Evolutionary conservation across 2,329 filamentous ascomycete genomes (phyloP), one percentile per base, ranked within the genome.

Genomic region (Colletotrichum endophyticum): DNA sequence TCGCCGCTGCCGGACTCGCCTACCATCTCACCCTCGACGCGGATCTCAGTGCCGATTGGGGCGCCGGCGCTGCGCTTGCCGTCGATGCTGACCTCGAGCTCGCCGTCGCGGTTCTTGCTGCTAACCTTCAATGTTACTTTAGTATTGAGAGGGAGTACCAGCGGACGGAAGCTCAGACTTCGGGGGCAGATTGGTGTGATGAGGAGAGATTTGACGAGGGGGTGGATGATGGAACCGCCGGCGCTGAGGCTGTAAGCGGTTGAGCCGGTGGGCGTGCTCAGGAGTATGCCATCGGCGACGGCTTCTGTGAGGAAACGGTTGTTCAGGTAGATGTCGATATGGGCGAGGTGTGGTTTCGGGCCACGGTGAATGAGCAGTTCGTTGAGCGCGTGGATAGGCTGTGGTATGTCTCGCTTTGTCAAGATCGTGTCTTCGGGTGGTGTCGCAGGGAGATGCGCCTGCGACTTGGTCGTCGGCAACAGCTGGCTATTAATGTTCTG

Each of bases 181-280:
- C 97, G 93, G 0, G 97, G 95, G 83, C 96, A 98, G 82, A 99
- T 98, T 28, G 97, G 96, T 0, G 97, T 99, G 73, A 99, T 91
- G 30, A 98, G 91, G 16, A 99, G 90, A 2, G 95, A 95, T 49
- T 95, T 94, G 4, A 99, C 96, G 3, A 98, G 90, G 0, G 97
- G 97, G 83, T 99, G 97, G 56, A 99, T 95, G 80, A 99, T 99
- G 80, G 94, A 95, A 1, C 97, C 97, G 5, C 97, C 97, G 4
- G 94, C 95, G 79, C 94, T 97, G n/a, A 99, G 90, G 75, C 94
- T 97, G 87, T 99, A 99, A 1, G 97, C 97, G 1, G 97, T 99
- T 56, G 95, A 98, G 4, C 97, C 97, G 0, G 97, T 99, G 0
- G 97, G 97, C 0, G 96, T 98, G 78, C 94, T 96, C 75, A 99